Base-by-base conservation (phyloP, 352 stramenopile genomes). In the Phytophthora brassicae region DNA sequence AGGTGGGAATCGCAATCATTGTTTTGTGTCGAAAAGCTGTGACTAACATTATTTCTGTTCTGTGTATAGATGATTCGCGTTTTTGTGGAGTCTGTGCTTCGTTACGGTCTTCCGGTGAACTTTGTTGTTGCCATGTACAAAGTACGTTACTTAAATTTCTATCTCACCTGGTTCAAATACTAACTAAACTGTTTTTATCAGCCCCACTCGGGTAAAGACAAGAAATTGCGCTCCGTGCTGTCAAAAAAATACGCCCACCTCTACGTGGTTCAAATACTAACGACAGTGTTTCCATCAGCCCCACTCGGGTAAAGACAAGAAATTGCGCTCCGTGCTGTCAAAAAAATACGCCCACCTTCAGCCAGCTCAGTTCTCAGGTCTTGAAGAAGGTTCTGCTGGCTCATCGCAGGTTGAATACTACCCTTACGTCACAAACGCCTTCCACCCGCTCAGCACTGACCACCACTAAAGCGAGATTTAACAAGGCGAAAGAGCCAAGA, bases 31-130 rank as follows among this genome's bases (percentile, higher is more conserved):
- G n/a, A n/a, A n/a, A n/a, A n/a, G 5, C 17, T 33, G 6, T 3
- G 19, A 17, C 44, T 55, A 58, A 57, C 13, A 38, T 59, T 17
- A 45, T 33, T 17, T 33, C 50, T n/a, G 20, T 4, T 26, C 33
- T 11, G 9, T 35, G 54, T 51, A n/a, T n/a, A 89, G 81, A 90
- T 90, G 70, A 92, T 99, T 69, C 92, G 96, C 44, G 84, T 97
- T 13, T 99, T 99, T 80, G 95, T 98, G 36, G 97, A 99, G 79
- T 98, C 90, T 60, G 95, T 99, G 49, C 82, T 99, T 54, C 92
- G 96, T 57, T 99, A 99, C 68, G 97, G 97, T 26, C 81, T 99
- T 11, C 97, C 97, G 6, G 91, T 98, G 35, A 97, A 99, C 76
- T 99, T 99, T 64, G 76, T 92, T 17, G 81, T 92, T 52, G 66